These are phyloP conservation scores for Pichia norvegensis DNA, from an alignment of 1,139 yeast genomes.

Conservation along the genomic window DNA sequence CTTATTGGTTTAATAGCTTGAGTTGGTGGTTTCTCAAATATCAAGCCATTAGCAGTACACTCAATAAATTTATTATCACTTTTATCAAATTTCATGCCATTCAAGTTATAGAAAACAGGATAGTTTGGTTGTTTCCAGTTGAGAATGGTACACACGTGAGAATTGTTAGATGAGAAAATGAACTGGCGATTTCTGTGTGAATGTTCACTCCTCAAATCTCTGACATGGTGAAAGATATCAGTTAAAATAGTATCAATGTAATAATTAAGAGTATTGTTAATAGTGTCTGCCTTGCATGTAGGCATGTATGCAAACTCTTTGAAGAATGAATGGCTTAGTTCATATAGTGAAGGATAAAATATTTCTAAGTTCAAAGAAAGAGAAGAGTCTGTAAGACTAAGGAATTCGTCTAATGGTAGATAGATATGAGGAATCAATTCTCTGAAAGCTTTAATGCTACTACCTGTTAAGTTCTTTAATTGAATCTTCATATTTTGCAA, in stretches of 20 bases:
- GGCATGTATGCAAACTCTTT: conserved; percentile 18
- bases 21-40: neutral
- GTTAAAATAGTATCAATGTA: conserved; percentile 70
- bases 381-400: conserved; percentile 45
- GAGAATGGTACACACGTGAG: conserved; percentile 80
- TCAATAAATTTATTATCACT: conserved; percentile 28
- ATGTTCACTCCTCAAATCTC: conserved; percentile 37
- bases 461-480: conserved; percentile 17
- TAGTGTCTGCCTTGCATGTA: conserved; percentile 18
- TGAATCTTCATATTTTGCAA: conserved; percentile 27
- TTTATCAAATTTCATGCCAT: conserved; percentile 43
- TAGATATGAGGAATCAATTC: conserved; percentile 33
- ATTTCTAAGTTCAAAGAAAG: conserved; percentile 73
- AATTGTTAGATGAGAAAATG: conserved; percentile 78
- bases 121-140: conserved; percentile 99
- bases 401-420: conserved; percentile 56
- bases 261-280: conserved; percentile 43
- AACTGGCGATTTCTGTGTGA: conserved; percentile 43
- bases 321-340: conserved; percentile 24
- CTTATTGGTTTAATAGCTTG: conserved; percentile 4
- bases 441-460: conserved; percentile 14
- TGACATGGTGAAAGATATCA: conserved; percentile 70
- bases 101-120: conserved; percentile 83
- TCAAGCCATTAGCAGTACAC: conserved; percentile 34
- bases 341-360: conserved; percentile 60